These are phyloP conservation scores for Phlebiopsis gigantea DNA, from an alignment of 768 basidiomycete species.

Conservation along the genomic window DNA sequence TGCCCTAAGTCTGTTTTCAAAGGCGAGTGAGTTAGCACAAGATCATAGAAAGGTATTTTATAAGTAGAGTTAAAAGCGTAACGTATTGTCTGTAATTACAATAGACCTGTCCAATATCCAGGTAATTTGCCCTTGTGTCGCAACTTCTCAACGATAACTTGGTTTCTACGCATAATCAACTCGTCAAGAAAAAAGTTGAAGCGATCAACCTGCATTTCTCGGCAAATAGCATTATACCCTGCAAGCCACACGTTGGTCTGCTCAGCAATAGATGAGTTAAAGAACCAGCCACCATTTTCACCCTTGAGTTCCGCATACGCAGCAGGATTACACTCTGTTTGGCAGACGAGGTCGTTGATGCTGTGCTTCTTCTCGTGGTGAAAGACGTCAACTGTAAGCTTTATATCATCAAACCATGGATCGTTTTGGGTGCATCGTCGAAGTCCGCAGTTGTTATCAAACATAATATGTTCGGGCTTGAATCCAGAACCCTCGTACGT, in stretches of 20 bases:
- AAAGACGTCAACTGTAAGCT: slow-evolving; percentile 31
- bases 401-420: slow-evolving; percentile 17
- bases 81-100: no score
- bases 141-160: not conserved
- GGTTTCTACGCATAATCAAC: slow-evolving; percentile 22
- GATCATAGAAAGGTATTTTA: not conserved
- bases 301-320: slow-evolving; percentile 21
- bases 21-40: not conserved
- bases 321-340: slow-evolving; percentile 26
- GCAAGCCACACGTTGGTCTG: slow-evolving; percentile 31
- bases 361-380: slow-evolving; percentile 34
- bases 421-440: slow-evolving; percentile 20
- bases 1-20: not conserved
- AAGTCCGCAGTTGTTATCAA: slow-evolving; percentile 24
- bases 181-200: slow-evolving; percentile 28
- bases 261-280: slow-evolving; percentile 31
- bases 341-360: slow-evolving; percentile 21
- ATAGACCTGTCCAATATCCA: no score
- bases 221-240: slow-evolving; percentile 24
- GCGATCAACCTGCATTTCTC: slow-evolving; percentile 20
- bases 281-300: slow-evolving; percentile 21
- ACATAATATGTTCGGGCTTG: slow-evolving; percentile 24
- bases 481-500: slow-evolving; percentile 7
- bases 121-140: not conserved
- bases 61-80: no score